Evolutionary conservation across 164 flowering plant genomes (phyloP), one percentile per base, ranked within the genome.

Genomic region (Nymphaea thermarum): DNA sequence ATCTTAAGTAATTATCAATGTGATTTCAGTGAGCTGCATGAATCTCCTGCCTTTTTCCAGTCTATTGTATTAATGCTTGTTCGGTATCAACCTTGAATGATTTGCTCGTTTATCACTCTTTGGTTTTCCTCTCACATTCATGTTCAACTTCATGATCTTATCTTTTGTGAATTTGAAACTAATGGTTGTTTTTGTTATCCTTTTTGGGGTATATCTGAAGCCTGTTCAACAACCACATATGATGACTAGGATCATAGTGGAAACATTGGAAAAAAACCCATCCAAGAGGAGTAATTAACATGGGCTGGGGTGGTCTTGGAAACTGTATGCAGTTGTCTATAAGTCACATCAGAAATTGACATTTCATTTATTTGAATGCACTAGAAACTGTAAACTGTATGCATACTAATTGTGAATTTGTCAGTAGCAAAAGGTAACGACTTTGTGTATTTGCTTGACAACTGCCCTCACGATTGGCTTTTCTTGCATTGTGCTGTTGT

Each of bases 281-380:
- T 70, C 96, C 88, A 71, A 84, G 99, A 83, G 99, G 99, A 57
- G 89, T 95, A 70, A 88, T 92, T 60, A 95, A 92, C 80, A 92
- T 86, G 80, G 99, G 98, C 61, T 95, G 99, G 99, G 98, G 99
- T 76, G 99, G 98, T 68, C 93, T 95, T 75, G 99, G 99, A 25
- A 70, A 92, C 70, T 83, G 99, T 95, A 77, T 47, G 55, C 55
- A 84, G 96, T 87, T 75, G 64, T 61, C 8, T 8, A 17, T 61
- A 7, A 61, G 6, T 11, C 64, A 2, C 12, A 47, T 47, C 12
- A 6, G 55, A 12, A 4, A 6, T 12, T 47, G 2, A 47, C 55
- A 2, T 47, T 47, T 47, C 55, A 25, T 25, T 25, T 25, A 25
- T 25, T 25, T 25, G 36, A 0, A 0, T 25, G 36, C 36, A 25